Base-by-base conservation (phyloP, 2,329 filamentous ascomycete genomes). In the Fusarium sp. region DNA sequence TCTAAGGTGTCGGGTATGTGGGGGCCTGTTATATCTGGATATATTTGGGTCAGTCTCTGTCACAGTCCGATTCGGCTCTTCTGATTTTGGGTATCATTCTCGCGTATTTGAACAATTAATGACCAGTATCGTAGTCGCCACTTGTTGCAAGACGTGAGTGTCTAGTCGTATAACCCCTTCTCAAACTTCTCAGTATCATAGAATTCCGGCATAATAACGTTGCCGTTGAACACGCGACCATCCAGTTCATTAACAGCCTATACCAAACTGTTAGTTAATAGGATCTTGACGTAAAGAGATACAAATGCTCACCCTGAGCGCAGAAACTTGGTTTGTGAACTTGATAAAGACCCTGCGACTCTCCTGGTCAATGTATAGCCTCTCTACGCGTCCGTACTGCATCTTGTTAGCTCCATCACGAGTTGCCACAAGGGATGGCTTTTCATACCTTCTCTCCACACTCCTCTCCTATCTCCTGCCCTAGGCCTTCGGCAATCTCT, bases 381-480 rank as follows among this genome's bases (percentile, higher is more conserved):
- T 83, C 75, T 96, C 91, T 6, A 97, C 90, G 40, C 87, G 85
- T 13, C 93, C 93, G 73, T 96, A 96, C 87, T 92, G 46, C 10
- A 39, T 32, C 13, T 7, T 35, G 51, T 72, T 50, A 72, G 67
- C 42, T 34, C 26, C 13, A 13, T 28, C 40, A 42, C 4, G 15
- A 9, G 22, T 10, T 25, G 6, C 8, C 10, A 26, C 6, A 6
- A 24, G 40, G 26, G 4, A 6, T 43, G 3, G 36, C 2, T 15
- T 34, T 22, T 34, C 62, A 53, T 58, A 89, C 86, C 83, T 93
- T 93, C 65, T 92, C 87, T 45, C 88, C 89, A 76, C 96, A 97
- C 73, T 96, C 92, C 72, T 97, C 92, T 7, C 95, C 95, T 76
- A 99, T 97, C 75, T 97, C 93, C 78, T 98, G 94, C 68, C 94